A percentile compares a stretch with the other conserved stretches of the same genome.
Evolutionary conservation across 2,329 filamentous ascomycete species (phyloP).

Genomic region (Coccinonectria pachysandricola): DNA sequence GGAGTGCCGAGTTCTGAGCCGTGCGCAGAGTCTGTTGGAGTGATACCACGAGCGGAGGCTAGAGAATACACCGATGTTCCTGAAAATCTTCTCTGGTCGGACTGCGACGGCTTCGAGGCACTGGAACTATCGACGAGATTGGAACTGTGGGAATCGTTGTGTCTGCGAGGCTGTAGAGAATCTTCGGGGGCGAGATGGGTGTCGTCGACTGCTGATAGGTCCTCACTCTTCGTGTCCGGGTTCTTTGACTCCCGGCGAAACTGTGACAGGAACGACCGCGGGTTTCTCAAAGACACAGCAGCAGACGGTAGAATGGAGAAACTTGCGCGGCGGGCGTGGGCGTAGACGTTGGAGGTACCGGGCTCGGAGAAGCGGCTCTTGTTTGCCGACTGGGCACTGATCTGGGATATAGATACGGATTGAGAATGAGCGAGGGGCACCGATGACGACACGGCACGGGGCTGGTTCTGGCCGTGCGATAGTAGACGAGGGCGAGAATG

Average conservation of each 20-base stretch:
- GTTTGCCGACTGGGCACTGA: slow-evolving; percentile 29
- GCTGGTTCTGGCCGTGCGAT: slow-evolving; percentile 8
- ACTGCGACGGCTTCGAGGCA: slow-evolving; percentile 35
- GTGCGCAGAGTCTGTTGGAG: slow-evolving; percentile 41
- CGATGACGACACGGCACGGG: slow-evolving; percentile 16
- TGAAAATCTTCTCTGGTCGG: slow-evolving; percentile 59
- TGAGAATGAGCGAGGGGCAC: slow-evolving; percentile 31
- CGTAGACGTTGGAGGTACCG: slow-evolving; percentile 45
- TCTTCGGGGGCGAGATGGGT: no score
- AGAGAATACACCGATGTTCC: slow-evolving; percentile 64
- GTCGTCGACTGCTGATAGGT: slow-evolving; percentile 30
- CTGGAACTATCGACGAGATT: slow-evolving; percentile 42
- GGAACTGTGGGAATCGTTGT: no score
- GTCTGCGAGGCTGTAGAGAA: no score
- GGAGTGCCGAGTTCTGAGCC: slow-evolving; percentile 38
- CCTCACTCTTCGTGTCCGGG: slow-evolving; percentile 32
- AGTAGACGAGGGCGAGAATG: slow-evolving; percentile 6
- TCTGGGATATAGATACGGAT: slow-evolving; percentile 29
- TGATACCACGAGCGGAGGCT: slow-evolving; percentile 44
- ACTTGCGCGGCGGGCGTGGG: slow-evolving; percentile 48
- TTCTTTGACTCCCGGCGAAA: slow-evolving; percentile 33
- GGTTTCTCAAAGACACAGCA: slow-evolving; percentile 30
- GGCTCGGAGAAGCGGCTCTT: slow-evolving; percentile 52
- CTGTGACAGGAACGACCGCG: slow-evolving; percentile 31
- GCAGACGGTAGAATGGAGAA: slow-evolving; percentile 49